Evolutionary conservation across 768 basidiomycete genomes (phyloP), one percentile per base, ranked within the genome.

Genomic region (Hypholoma fasciculare): DNA sequence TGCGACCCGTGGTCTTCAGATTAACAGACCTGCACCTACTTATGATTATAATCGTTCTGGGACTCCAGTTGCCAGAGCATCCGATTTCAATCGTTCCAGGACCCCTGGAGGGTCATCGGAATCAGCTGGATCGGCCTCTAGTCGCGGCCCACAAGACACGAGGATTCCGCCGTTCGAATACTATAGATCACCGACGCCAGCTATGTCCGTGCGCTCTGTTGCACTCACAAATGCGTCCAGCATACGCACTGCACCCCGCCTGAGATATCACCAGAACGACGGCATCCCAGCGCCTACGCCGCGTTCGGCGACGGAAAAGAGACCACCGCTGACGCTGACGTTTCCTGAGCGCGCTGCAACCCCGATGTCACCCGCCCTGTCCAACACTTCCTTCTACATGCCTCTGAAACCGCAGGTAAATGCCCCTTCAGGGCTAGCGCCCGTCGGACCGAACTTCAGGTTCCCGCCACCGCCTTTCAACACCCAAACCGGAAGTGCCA

Each of bases 121-220:
- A 23, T 48, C 54, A 7, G 14, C 6, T 13, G 34, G 44, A 20
- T 17, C 54, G 30, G n/a, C 20, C 6, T 13, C 34, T 16, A 47
- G 54, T 37, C 54, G 46, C 23, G 44, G 27, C 30, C 36, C 54
- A 3, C 27, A 47, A n/a, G 46, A 16, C 12, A 26, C 49, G 39
- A 49, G 49, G 39, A 42, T 50, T 9, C 56, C 56, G 12, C 56
- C 56, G 7, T 50, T 50, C 17, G 48, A 50, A 16, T 40, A 43
- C 16, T 50, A 57, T 12, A 27, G 56, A 16, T 23, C 49, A 9
- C 12, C 39, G 6, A 43, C 48, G n/a, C 56, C 56, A 12, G 56
- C 55, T 49, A 30, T 48, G 17, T 65, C 66, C n/a, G 46, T 65
- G 16, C 61, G 56, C 19, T 67, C 66, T 2, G 62, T 63, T 34